These are phyloP conservation scores for Hirschfeldia incana DNA, from an alignment of 345 rosid species.

Conservation along the genomic window DNA sequence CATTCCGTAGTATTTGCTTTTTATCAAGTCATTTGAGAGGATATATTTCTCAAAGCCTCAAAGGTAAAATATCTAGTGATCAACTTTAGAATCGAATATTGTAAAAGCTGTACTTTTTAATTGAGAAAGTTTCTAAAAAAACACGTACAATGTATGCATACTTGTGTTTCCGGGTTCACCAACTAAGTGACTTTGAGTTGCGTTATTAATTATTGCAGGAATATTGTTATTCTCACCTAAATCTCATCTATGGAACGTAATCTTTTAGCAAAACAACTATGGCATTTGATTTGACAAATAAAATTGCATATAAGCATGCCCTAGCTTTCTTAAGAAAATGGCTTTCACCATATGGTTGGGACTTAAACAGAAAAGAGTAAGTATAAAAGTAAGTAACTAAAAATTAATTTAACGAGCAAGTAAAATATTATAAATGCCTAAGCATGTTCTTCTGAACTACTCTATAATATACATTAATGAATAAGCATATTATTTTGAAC, in stretches of 20 bases:
- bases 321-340: background rate
- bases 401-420: background rate
- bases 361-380: background rate
- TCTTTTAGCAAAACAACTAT: conserved; percentile 2
- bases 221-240: background rate
- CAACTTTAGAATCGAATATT: conserved; percentile 14
- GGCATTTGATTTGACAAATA: background rate
- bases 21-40: conserved; percentile 10
- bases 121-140: no score
- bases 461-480: background rate
- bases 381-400: background rate
- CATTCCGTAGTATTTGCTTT: conserved; percentile 9
- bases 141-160: background rate
- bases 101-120: background rate
- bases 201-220: background rate
- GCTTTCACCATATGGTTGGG: background rate
- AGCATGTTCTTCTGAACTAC: background rate
- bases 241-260: background rate
- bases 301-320: background rate
- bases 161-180: background rate
- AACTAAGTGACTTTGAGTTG: conserved; percentile 2
- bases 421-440: background rate
- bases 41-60: conserved; percentile 12
- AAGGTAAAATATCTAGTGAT: background rate
- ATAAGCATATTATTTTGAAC: background rate